Evolutionary conservation across 2,329 filamentous ascomycete species (phyloP).

Genomic region (Plectosphaerella cucumerina): DNA sequence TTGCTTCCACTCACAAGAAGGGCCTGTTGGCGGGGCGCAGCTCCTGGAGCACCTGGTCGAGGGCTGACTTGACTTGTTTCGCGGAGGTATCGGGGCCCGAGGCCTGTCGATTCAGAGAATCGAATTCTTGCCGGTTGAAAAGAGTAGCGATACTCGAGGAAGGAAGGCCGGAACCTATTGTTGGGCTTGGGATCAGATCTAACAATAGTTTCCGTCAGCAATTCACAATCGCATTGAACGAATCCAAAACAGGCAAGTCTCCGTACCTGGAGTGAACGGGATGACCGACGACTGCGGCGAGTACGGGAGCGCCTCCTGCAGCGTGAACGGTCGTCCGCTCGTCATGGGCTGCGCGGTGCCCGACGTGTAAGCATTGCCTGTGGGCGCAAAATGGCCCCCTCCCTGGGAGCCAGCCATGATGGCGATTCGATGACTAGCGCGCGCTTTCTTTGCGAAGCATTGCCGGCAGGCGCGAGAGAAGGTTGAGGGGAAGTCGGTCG

Average conservation of each 20-base stretch:
- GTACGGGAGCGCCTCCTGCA: slow-evolving; percentile 76
- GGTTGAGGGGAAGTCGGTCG: neutral
- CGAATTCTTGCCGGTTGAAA: slow-evolving; percentile 52
- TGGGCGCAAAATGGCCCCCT: neutral
- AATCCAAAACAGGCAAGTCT: slow-evolving; percentile 1
- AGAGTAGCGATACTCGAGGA: slow-evolving; percentile 46
- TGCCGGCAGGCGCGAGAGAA: neutral
- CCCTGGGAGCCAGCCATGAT: neutral
- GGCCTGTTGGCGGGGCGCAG: slow-evolving; percentile 68
- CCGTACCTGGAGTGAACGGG: slow-evolving; percentile 69
- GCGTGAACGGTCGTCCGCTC: slow-evolving; percentile 46
- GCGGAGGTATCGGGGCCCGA: slow-evolving; percentile 53
- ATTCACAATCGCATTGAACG: neutral
- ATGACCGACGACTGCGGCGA: slow-evolving; percentile 77
- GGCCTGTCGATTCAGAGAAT: slow-evolving; percentile 69
- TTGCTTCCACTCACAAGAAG: slow-evolving; percentile 50
- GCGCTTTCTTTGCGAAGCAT: neutral
- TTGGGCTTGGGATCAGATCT: slow-evolving; percentile 66
- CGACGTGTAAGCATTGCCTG: neutral
- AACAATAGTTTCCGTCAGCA: neutral
- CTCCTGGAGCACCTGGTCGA: slow-evolving; percentile 71
- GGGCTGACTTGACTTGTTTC: slow-evolving; percentile 63
- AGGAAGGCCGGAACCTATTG: slow-evolving; percentile 51
- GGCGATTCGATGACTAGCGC: neutral
- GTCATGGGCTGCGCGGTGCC: neutral